Percentiles rank a stretch among this genome's conserved stretches.
These are phyloP conservation scores for Leishmania mexicana DNA, from an alignment of 208 protist species.

Conservation along the genomic window DNA sequence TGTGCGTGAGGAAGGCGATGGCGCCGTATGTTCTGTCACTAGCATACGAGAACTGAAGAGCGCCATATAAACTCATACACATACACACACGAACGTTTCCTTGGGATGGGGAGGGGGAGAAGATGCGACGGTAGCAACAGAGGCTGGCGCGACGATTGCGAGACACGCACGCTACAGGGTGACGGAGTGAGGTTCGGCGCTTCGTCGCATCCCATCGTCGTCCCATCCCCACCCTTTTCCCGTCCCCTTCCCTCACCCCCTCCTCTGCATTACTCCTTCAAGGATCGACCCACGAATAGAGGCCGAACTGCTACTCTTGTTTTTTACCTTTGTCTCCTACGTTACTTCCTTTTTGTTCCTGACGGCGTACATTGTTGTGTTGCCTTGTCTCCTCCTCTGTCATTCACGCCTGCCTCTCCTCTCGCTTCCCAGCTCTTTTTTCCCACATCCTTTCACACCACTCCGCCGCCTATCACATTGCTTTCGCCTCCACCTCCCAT, in stretches of 20 bases:
- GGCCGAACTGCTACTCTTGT: background rate
- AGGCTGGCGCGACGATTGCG: constrained; percentile 6
- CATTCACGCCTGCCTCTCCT: background rate
- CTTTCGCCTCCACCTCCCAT: background rate
- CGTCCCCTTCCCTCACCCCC: background rate
- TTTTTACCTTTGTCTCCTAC: background rate
- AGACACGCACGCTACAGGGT: constrained; percentile 3
- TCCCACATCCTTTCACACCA: background rate
- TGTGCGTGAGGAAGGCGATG: background rate
- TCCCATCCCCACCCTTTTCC: background rate
- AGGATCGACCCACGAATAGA: background rate
- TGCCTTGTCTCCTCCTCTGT: background rate
- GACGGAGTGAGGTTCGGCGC: background rate
- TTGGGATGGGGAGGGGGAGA: background rate
- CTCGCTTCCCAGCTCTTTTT: background rate
- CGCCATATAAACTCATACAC: background rate
- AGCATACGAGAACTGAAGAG: background rate
- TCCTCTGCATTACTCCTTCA: background rate
- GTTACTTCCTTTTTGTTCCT: background rate
- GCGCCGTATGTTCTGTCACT: background rate
- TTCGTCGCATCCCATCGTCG: background rate
- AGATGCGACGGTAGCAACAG: constrained; percentile 5
- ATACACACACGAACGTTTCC: background rate
- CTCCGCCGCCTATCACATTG: background rate
- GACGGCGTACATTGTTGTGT: background rate